Evolutionary conservation across 495 filamentous ascomycete genomes (phyloP).

Genomic region (Aspergillus carlsbadensis): DNA sequence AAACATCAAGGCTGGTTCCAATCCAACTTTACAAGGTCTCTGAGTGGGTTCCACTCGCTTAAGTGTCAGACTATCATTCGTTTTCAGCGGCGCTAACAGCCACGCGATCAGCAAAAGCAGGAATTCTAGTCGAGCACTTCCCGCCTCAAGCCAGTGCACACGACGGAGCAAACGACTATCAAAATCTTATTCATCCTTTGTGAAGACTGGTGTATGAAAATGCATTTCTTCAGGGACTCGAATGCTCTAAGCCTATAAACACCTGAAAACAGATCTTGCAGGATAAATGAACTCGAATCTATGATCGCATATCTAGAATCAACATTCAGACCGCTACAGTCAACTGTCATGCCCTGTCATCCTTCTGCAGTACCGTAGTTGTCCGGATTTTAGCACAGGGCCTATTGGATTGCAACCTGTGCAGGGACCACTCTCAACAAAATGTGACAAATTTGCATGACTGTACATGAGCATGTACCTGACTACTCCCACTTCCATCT

Average conservation of each 20-base stretch:
- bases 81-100: neutral
- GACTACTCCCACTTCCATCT: too few species aligned
- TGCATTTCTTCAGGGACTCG: too few species aligned
- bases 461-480: neutral
- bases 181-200: neutral
- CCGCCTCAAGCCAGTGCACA: neutral
- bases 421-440: neutral
- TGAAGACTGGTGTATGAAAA: neutral
- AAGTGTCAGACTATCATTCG: neutral
- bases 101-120: neutral
- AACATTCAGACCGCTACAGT: too few species aligned
- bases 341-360: too few species aligned
- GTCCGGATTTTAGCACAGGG: neutral
- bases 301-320: too few species aligned
- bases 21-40: neutral
- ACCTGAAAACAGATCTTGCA: too few species aligned
- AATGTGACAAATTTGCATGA: slow-evolving; percentile 5
- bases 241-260: too few species aligned
- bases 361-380: neutral
- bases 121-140: neutral
- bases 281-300: too few species aligned
- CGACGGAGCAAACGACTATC: neutral
- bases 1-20: neutral
- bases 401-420: neutral
- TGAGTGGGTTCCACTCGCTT: neutral